A percentile compares a stretch with the other conserved stretches of the same genome.
These are phyloP conservation scores for Hymenoscyphus salicellus DNA, from an alignment of 2,329 filamentous ascomycete species.

Conservation along the genomic window DNA sequence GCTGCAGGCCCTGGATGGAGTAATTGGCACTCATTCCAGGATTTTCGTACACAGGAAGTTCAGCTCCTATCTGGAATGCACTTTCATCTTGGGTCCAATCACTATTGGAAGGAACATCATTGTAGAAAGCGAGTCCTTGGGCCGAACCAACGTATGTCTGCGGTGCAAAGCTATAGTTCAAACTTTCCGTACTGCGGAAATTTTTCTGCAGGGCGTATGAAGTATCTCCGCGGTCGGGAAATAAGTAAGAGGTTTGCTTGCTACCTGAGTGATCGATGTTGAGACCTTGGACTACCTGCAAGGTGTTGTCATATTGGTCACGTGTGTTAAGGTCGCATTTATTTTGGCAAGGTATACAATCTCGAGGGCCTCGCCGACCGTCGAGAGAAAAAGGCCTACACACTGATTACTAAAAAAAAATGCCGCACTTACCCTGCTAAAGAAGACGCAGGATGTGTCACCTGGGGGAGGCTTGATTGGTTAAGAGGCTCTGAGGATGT, in stretches of 20 bases:
- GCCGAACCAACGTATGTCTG: not conserved
- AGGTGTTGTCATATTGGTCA: too few relatives aligned
- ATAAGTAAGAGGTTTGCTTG: not conserved
- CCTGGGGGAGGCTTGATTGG: constrained; percentile 11
- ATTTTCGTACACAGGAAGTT: not conserved
- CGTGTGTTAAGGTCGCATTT: too few relatives aligned
- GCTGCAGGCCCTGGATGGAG: not conserved
- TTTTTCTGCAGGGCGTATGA: too few relatives aligned
- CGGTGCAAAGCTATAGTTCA: not conserved
- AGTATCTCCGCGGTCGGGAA: not conserved
- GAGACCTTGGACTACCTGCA: too few relatives aligned
- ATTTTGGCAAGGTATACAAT: too few relatives aligned
- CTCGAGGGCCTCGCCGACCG: too few relatives aligned
- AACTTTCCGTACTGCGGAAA: too few relatives aligned
- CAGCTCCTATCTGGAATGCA: not conserved
- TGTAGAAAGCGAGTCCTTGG: not conserved
- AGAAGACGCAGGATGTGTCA: constrained; percentile 3
- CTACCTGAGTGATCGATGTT: not conserved
- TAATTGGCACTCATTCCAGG: not conserved
- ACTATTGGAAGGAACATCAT: not conserved
- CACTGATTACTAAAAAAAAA: constrained; percentile 23
- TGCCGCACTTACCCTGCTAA: constrained; percentile 11
- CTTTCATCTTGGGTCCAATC: too few relatives aligned
- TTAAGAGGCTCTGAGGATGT: not conserved
- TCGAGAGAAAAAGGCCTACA: constrained; percentile 16